These are phyloP conservation scores for Taphrina communis DNA, from an alignment of 1,139 yeast genomes.

Conservation along the genomic window DNA sequence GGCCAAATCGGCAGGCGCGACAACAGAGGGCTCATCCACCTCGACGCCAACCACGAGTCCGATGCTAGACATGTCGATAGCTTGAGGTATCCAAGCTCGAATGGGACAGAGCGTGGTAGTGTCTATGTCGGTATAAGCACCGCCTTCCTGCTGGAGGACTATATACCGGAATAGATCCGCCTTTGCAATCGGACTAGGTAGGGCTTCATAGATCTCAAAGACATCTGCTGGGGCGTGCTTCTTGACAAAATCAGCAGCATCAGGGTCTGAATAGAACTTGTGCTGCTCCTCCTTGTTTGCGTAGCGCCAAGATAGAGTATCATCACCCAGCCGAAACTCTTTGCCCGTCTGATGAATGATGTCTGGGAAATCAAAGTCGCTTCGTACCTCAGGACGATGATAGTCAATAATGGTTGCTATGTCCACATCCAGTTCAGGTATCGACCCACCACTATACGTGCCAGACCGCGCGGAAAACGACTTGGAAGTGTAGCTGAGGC, in stretches of 20 bases:
- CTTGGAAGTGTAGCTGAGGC: too few species aligned
- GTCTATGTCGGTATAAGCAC: slow-evolving; percentile 89
- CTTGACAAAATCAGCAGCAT: slow-evolving; percentile 15
- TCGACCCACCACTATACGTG: too few species aligned
- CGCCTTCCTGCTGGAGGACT: slow-evolving; percentile 85
- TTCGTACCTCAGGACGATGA: slow-evolving; percentile 22
- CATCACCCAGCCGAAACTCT: slow-evolving; percentile 6
- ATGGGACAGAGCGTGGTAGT: slow-evolving; percentile 68
- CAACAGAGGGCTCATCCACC: slow-evolving; percentile 25
- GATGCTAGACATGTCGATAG: slow-evolving; percentile 17
- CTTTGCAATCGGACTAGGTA: slow-evolving; percentile 79
- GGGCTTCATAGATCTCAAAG: slow-evolving; percentile 84
- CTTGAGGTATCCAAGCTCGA: slow-evolving; percentile 64
- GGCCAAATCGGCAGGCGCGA: slow-evolving; percentile 60
- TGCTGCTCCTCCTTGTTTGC: slow-evolving; percentile 31
- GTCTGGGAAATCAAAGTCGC: slow-evolving; percentile 21
- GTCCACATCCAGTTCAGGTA: too few species aligned
- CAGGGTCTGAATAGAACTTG: slow-evolving; percentile 7
- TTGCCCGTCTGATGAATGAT: slow-evolving; percentile 32
- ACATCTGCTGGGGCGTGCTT: slow-evolving; percentile 65
- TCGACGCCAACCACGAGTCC: slow-evolving; percentile 40
- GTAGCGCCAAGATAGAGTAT: slow-evolving; percentile 25
- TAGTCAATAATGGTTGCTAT: slow-evolving; percentile 17
- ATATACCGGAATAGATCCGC: slow-evolving; percentile 92
- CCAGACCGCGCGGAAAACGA: too few species aligned